phyloP scores from a whole-genome alignment of 495 filamentous ascomycete species.

The Hyaloscypha variabilis region DNA sequence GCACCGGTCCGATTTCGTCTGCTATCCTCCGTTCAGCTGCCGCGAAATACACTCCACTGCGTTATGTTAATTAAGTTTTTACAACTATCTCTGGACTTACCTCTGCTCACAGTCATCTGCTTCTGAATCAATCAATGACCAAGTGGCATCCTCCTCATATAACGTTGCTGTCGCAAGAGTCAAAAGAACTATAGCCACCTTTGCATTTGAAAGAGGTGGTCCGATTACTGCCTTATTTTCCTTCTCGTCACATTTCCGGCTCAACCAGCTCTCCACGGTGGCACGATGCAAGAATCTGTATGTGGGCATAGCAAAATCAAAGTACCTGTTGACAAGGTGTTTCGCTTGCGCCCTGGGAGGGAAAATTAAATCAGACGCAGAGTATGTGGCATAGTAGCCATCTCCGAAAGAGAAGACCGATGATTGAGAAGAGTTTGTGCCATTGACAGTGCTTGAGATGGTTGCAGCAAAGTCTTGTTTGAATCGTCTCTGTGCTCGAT shows the following conservation, averaged over 20 bases:
- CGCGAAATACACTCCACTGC: slow-evolving; percentile 29
- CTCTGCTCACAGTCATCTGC: not conserved
- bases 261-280: not conserved
- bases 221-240: not conserved
- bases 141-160: not conserved
- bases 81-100: not conserved
- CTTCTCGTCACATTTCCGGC: not conserved
- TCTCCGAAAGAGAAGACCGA: slow-evolving; percentile 37
- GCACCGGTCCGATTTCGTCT: slow-evolving; percentile 35
- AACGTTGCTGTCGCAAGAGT: not conserved
- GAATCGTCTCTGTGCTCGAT: slow-evolving; percentile 10
- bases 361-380: slow-evolving; percentile 30
- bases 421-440: not conserved
- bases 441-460: not conserved
- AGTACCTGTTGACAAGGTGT: slow-evolving; percentile 35
- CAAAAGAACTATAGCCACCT: not conserved
- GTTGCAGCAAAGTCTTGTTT: slow-evolving; percentile 1
- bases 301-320: slow-evolving; percentile 41
- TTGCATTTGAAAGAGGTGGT: not conserved
- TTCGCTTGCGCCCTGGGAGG: slow-evolving; percentile 29
- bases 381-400: slow-evolving; percentile 22
- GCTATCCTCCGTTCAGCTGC: slow-evolving; percentile 37
- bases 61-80: not conserved
- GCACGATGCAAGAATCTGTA: slow-evolving; percentile 39
- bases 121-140: not conserved